A percentile compares a stretch with the other conserved stretches of the same genome.
Evolutionary conservation across 2,329 filamentous ascomycete species (phyloP).

Genomic region (Didymella pomorum): DNA sequence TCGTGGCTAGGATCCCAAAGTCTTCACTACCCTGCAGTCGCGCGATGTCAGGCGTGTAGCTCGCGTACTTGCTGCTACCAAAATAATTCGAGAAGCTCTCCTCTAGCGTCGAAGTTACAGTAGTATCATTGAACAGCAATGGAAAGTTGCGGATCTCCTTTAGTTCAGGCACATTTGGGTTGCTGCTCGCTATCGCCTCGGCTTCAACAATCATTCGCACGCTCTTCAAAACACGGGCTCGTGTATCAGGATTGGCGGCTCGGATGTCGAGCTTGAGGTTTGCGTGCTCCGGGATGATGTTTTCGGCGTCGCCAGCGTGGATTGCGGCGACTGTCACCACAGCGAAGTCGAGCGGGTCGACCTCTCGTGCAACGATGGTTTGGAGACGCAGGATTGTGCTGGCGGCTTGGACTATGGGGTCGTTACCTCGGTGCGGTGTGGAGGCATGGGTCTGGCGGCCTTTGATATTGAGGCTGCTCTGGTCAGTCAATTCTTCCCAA

Average conservation of each 20-base stretch:
- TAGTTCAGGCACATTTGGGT: slow-evolving; percentile 55
- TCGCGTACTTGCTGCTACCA: slow-evolving; percentile 25
- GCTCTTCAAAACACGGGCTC: slow-evolving; percentile 57
- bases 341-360: slow-evolving; percentile 61
- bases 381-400: slow-evolving; percentile 66
- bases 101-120: slow-evolving; percentile 54
- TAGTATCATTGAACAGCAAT: slow-evolving; percentile 61
- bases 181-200: slow-evolving; percentile 61
- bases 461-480: slow-evolving; percentile 61
- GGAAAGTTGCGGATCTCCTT: slow-evolving; percentile 54
- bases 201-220: slow-evolving; percentile 64
- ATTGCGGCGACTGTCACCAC: slow-evolving; percentile 67
- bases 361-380: slow-evolving; percentile 64
- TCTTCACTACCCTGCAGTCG: slow-evolving; percentile 63
- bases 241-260: slow-evolving; percentile 55
- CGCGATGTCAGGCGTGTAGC: slow-evolving; percentile 52
- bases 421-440: slow-evolving; percentile 61
- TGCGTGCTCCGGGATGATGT: slow-evolving; percentile 65
- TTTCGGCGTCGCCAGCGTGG: slow-evolving; percentile 67
- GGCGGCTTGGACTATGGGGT: slow-evolving; percentile 66
- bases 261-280: slow-evolving; percentile 65
- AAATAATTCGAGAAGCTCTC: slow-evolving; percentile 59
- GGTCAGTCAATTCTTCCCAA: slow-evolving; percentile 6
- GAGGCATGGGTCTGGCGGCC: slow-evolving; percentile 67
- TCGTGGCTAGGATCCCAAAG: slow-evolving; percentile 64